Conservation (phyloP, 2,329 filamentous ascomycete genomes). For the Botryotinia globosa region DNA sequence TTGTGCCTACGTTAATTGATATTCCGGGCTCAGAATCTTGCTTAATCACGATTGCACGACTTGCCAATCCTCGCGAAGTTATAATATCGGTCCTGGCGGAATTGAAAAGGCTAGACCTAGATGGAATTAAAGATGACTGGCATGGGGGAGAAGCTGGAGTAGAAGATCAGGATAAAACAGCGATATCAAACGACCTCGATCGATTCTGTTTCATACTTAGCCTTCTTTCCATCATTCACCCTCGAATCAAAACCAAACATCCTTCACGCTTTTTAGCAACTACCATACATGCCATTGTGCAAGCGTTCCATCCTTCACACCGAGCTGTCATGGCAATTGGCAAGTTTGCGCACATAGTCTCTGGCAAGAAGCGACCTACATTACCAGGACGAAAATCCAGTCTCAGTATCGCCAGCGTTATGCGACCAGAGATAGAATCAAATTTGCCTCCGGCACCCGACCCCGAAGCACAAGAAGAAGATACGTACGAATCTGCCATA, state of each 20-base stretch:
- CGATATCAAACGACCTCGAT: constrained; percentile 31
- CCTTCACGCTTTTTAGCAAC: constrained; percentile 76
- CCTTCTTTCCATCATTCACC: constrained; percentile 70
- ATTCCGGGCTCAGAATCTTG: constrained; percentile 44
- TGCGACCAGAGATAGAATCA: constrained; percentile 48
- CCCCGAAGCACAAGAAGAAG: constrained; percentile 55
- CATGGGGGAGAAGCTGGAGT: constrained; percentile 26
- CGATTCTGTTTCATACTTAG: constrained; percentile 69
- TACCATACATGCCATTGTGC: constrained; percentile 69
- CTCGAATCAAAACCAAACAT: constrained; percentile 71
- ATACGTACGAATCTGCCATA: constrained; percentile 58
- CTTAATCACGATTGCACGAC: constrained; percentile 54
- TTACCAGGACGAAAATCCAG: constrained; percentile 59
- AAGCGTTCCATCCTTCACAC: constrained; percentile 60
- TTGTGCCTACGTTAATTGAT: constrained; percentile 70
- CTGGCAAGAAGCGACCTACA: constrained; percentile 62
- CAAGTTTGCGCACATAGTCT: constrained; percentile 67
- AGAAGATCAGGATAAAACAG: constrained; percentile 24
- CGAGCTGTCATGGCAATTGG: constrained; percentile 69
- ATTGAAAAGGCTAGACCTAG: constrained; percentile 57
- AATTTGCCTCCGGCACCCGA: constrained; percentile 52
- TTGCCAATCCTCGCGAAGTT: constrained; percentile 79
- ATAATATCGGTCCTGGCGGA: constrained; percentile 77
- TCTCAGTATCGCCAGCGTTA: constrained; percentile 51
- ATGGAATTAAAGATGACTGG: constrained; percentile 38